Evolutionary conservation across 1,284 basidiomycete genomes (phyloP).

Genomic region (Papiliotrema terrestris): DNA sequence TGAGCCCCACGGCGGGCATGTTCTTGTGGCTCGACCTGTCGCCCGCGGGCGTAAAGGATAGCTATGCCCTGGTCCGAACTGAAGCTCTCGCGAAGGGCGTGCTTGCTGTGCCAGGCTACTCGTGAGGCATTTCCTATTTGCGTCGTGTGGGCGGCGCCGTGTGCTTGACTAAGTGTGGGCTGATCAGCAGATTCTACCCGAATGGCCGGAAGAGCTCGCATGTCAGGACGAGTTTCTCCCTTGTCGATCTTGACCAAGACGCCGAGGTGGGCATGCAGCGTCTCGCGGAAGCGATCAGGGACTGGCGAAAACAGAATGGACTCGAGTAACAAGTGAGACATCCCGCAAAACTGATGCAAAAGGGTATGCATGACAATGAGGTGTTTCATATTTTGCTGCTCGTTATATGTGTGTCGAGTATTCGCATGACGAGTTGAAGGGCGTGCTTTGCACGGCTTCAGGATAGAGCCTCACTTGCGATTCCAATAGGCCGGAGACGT

Average conservation of each 20-base stretch:
- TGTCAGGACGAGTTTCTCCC: conserved; percentile 75
- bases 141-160: not conserved
- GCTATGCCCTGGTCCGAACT: conserved; percentile 67
- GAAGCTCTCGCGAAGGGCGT: conserved; percentile 78
- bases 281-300: conserved; percentile 61
- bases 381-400: no score
- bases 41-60: conserved; percentile 56
- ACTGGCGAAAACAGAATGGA: conserved; percentile 26
- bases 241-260: conserved; percentile 61
- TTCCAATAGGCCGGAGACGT: no score
- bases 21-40: conserved; percentile 69
- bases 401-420: no score
- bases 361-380: no score
- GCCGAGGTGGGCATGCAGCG: conserved; percentile 72
- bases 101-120: conserved; percentile 74
- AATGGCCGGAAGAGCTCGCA: conserved; percentile 64
- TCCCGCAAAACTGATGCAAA: no score
- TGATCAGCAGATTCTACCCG: conserved; percentile 59
- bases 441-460: no score
- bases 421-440: no score
- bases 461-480: no score
- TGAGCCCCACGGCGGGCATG: conserved; percentile 81
- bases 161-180: not conserved
- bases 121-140: conserved; percentile 20
- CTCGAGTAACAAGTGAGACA: not conserved